These are phyloP conservation scores for Chlamydomonas sp. DNA, from an alignment of 139 green algal species.

Conservation along the genomic window DNA sequence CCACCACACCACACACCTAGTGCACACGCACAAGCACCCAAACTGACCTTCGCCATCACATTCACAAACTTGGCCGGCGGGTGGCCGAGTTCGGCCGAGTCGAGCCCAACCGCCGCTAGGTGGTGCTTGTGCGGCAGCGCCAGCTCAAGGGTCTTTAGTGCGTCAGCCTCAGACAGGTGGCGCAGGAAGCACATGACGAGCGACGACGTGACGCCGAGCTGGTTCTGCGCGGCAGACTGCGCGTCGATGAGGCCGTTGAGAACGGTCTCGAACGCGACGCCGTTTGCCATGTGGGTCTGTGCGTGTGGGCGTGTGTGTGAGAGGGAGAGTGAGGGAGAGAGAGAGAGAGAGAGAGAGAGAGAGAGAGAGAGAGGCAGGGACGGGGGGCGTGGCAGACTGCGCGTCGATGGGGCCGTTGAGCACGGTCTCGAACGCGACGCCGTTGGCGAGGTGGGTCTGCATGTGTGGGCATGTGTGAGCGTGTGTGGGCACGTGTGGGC, in stretches of 20 bases:
- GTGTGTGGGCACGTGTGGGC: no score
- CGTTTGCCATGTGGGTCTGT: constrained; percentile 16
- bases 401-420: constrained; percentile 7
- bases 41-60: constrained; percentile 15
- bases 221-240: background rate
- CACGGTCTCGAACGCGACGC: constrained; percentile 4
- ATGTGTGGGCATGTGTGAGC: no score
- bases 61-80: constrained; percentile 14
- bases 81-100: constrained; percentile 31
- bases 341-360: no score
- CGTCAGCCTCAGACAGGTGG: constrained; percentile 10
- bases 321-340: no score
- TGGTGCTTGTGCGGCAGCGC: constrained; percentile 31
- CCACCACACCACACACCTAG: background rate
- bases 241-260: constrained; percentile 9
- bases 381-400: background rate
- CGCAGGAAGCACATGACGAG: constrained; percentile 28
- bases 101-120: constrained; percentile 47
- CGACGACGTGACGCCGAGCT: constrained; percentile 4
- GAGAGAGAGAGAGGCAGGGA: no score
- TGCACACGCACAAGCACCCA: no score
- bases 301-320: no score
- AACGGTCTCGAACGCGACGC: constrained; percentile 3
- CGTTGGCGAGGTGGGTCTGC: constrained; percentile 18
- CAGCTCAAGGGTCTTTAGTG: background rate